Evolutionary conservation across 345 rosid genomes (phyloP), one percentile per base, ranked within the genome.

Genomic region (Eucalyptus cladocalyx): DNA sequence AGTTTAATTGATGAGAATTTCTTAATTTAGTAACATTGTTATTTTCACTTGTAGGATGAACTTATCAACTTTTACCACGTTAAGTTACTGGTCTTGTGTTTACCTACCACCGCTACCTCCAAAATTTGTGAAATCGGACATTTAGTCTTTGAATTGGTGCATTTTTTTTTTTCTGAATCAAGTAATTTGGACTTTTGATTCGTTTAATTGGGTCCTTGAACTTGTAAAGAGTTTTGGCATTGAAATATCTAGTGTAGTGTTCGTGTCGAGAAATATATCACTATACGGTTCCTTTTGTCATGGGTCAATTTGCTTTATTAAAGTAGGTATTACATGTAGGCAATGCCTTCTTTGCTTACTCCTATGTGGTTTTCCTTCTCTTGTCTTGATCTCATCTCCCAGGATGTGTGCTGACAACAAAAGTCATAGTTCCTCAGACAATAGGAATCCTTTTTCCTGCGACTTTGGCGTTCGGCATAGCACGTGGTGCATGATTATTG

Each of bases 151-250:
- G 42, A 18, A 10, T 16, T 67, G 5, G 80, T 17, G 4, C 1
- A 1, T 32, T 18, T 53, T 53, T 54, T 49, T 23, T 50, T 50
- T 50, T 8, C 58, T 2, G 0, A 69, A 69, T 69, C 80, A 32
- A 69, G 6, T 32, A 6, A 11, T 32, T 17, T 9, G 80, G 37
- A 9, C 6, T 32, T 69, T 69, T 34, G 37, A 17, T 32, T 9
- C 5, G 1, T 69, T 69, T 32, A 32, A 17, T 6, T 1, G 1
- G 1, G 24, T 18, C 9, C 42, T 9, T 5, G 2, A 69, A 69
- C 42, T 67, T 34, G 43, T n/a, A n/a, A 8, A 32, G 43, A 69
- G 43, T 69, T 17, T 69, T 9, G 42, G 34, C 2, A 69, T 69
- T 17, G 24, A 69, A 19, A 32, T 34, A 5, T 69, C 8, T 21